These are phyloP conservation scores for Ophiocytium majus DNA, from an alignment of 352 stramenopile genomes.

Conservation along the genomic window DNA sequence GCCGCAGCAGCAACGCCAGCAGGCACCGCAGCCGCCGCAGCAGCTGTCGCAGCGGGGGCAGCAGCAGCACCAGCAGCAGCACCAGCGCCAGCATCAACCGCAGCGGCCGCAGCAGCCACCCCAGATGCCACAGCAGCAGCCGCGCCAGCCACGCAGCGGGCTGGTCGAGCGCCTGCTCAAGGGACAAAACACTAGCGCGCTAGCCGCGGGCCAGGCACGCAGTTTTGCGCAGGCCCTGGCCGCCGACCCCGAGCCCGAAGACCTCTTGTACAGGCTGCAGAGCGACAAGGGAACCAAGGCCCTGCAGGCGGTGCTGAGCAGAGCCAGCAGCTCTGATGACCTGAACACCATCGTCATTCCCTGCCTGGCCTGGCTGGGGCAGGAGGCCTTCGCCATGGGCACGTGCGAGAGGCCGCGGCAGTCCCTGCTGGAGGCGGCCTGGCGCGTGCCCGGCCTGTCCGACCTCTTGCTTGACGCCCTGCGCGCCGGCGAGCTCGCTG, in stretches of 20 bases:
- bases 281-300: not conserved
- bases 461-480: conserved; percentile 31
- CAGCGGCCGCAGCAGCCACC: too few relatives aligned
- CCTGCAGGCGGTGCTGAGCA: not conserved
- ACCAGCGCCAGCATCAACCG: too few relatives aligned
- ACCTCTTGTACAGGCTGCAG: conserved; percentile 18
- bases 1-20: too few relatives aligned
- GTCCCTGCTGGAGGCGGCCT: conserved; percentile 29
- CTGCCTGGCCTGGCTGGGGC: conserved; percentile 40
- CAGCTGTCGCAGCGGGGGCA: too few relatives aligned
- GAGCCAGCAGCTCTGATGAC: not conserved
- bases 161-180: too few relatives aligned
- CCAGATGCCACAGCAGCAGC: too few relatives aligned
- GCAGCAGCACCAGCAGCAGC: too few relatives aligned
- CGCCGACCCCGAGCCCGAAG: not conserved
- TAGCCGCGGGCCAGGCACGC: too few relatives aligned
- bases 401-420: conserved; percentile 30
- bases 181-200: too few relatives aligned
- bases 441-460: conserved; percentile 24
- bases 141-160: too few relatives aligned
- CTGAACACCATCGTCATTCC: conserved; percentile 29
- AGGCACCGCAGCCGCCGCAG: too few relatives aligned
- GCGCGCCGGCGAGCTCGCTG: conserved; percentile 15
- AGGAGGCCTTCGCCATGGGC: conserved; percentile 33
- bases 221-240: not conserved